Evolutionary conservation across 2,329 filamentous ascomycete genomes (phyloP).

Genomic region (Penicillium frequentans): DNA sequence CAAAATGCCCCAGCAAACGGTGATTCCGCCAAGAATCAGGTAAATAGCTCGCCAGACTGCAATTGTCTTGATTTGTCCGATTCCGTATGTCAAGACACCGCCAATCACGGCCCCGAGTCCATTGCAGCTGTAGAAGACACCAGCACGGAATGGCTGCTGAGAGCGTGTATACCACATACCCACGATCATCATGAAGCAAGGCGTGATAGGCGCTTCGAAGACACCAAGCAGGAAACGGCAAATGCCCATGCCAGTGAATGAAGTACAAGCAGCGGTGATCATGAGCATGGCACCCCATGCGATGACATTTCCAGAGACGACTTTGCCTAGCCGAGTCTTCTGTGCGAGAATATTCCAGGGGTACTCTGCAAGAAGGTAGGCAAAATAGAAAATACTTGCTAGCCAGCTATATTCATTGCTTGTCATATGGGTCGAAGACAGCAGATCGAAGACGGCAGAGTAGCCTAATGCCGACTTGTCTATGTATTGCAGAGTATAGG

Average conservation of each 20-base stretch:
- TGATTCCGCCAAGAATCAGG: constrained; percentile 47
- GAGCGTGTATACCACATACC: constrained; percentile 51
- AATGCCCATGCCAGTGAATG: constrained; percentile 45
- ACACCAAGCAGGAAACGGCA: constrained; percentile 50
- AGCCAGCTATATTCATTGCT: constrained; percentile 52
- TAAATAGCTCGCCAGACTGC: constrained; percentile 49
- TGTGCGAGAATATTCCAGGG: constrained; percentile 40
- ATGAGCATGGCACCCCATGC: constrained; percentile 49
- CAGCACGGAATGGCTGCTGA: constrained; percentile 50
- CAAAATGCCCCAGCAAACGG: constrained; percentile 43
- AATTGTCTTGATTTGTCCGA: constrained; percentile 44
- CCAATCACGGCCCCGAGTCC: constrained; percentile 39
- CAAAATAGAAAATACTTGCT: constrained; percentile 59
- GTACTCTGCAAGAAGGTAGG: constrained; percentile 46
- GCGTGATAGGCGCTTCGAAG: constrained; percentile 51
- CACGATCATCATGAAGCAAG: constrained; percentile 54
- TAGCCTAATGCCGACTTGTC: constrained; percentile 58
- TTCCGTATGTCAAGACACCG: constrained; percentile 31
- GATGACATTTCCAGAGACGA: constrained; percentile 36
- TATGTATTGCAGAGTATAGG: constrained; percentile 52
- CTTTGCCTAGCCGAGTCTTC: constrained; percentile 23
- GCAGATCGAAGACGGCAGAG: constrained; percentile 57
- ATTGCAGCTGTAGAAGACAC: constrained; percentile 45
- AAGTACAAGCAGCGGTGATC: constrained; percentile 43
- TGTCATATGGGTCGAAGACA: constrained; percentile 49